Conservation (phyloP, 805 yeast genomes). For the Spathaspora passalidarum region DNA sequence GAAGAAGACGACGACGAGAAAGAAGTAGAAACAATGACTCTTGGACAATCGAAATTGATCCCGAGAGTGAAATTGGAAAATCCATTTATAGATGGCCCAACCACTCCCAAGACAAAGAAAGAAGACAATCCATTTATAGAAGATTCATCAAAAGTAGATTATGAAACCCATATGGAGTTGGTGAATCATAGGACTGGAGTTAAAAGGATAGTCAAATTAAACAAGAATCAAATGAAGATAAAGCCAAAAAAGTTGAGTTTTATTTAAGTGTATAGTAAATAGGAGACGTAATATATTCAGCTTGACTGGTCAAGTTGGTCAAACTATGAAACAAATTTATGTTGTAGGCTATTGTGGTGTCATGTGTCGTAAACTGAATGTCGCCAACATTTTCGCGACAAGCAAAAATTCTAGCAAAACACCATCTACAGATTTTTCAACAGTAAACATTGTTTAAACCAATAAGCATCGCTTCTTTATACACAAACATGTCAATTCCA, state of each 20-base stretch:
- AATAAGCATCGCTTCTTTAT: neutral
- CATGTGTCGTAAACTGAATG: no score
- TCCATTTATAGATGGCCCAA: conserved; percentile 18
- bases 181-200: conserved; percentile 39
- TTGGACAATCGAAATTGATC: conserved; percentile 3
- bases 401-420: no score
- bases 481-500: conserved; percentile 1
- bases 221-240: conserved; percentile 29
- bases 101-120: neutral
- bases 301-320: conserved; percentile 5
- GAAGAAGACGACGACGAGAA: conserved; percentile 26
- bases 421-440: neutral
- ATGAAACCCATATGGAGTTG: conserved; percentile 24
- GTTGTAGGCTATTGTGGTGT: no score
- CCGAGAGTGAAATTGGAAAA: conserved; percentile 14
- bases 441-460: neutral
- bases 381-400: no score
- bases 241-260: conserved; percentile 40
- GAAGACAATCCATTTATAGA: conserved; percentile 2
- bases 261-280: conserved; percentile 2
- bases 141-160: conserved; percentile 10
- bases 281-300: neutral
- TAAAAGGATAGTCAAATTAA: conserved; percentile 27
- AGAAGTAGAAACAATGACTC: conserved; percentile 1
- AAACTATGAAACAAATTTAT: neutral